phyloP scores from a whole-genome alignment of 768 basidiomycete genomes.

The Rhodosporidiobolus sp. region DNA sequence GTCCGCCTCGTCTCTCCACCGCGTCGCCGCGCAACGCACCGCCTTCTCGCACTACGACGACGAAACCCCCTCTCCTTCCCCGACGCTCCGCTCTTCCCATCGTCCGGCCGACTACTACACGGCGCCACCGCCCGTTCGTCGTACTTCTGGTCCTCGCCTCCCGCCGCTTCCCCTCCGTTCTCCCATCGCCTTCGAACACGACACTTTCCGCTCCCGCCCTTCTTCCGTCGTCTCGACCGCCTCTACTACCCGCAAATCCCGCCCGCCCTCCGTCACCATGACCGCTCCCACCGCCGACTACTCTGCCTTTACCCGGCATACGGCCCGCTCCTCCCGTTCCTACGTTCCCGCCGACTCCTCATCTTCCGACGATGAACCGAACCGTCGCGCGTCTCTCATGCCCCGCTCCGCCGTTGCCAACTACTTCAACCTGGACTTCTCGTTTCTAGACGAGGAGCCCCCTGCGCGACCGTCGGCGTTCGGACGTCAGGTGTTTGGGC shows the following conservation, averaged over 20 bases:
- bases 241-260: neutral
- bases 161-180: neutral
- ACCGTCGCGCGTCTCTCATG: slow-evolving; percentile 5
- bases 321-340: neutral
- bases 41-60: neutral
- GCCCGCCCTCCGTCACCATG: slow-evolving; percentile 3
- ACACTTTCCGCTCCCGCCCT: neutral
- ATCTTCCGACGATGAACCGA: slow-evolving; percentile 10
- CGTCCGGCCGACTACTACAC: neutral
- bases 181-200: neutral
- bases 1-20: neutral
- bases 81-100: neutral
- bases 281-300: neutral
- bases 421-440: slow-evolving; percentile 37
- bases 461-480: slow-evolving; percentile 7
- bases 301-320: neutral
- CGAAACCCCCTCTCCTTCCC: neutral
- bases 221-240: neutral
- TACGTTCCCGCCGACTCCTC: neutral
- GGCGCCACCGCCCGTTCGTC: neutral
- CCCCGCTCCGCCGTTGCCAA: slow-evolving; percentile 26
- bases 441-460: slow-evolving; percentile 33
- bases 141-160: neutral
- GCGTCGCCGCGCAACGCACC: neutral
- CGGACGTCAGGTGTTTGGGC: neutral